These are phyloP conservation scores for Orbilia brochopaga DNA, from an alignment of 2,329 filamentous ascomycete species.

Conservation along the genomic window DNA sequence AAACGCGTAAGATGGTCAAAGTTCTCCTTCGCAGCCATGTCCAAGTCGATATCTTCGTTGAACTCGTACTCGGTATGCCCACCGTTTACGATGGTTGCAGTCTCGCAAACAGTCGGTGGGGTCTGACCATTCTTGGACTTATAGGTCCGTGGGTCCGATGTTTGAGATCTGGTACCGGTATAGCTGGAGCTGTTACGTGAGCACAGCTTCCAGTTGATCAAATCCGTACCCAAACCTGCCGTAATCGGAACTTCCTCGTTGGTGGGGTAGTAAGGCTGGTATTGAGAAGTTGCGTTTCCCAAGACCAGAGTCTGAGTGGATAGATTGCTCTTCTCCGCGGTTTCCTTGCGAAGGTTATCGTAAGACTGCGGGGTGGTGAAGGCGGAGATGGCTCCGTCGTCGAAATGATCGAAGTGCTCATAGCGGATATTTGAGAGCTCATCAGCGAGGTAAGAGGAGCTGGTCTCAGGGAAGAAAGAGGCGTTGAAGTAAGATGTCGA, in stretches of 20 bases:
- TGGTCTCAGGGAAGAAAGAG: conserved; percentile 48
- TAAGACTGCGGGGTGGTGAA: conserved; percentile 38
- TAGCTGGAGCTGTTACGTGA: conserved; percentile 45
- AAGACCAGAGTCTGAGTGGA: conserved; percentile 32
- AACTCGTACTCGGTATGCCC: conserved; percentile 30
- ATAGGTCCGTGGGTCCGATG: conserved; percentile 33
- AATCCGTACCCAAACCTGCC: conserved; percentile 44
- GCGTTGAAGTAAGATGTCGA: conserved; percentile 50
- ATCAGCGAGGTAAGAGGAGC: conserved; percentile 20
- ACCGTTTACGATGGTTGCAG: conserved; percentile 45
- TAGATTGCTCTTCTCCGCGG: conserved; percentile 24
- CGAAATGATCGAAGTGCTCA: conserved; percentile 30
- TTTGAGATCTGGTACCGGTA: conserved; percentile 36
- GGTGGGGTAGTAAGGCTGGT: conserved; percentile 48
- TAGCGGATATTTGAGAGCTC: conserved; percentile 27
- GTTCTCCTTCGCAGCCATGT: conserved; percentile 41
- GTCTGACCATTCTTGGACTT: conserved; percentile 45
- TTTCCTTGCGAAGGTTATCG: conserved; percentile 38
- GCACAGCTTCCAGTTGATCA: conserved; percentile 49
- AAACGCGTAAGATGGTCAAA: conserved; percentile 48
- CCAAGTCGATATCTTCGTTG: conserved; percentile 50
- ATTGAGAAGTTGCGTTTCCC: conserved; percentile 29
- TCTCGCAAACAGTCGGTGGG: conserved; percentile 46
- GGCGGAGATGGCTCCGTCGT: conserved; percentile 30
- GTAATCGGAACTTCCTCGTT: conserved; percentile 51